Evolutionary conservation across 2,329 filamentous ascomycete species (phyloP).

Genomic region (Aureobasidium zeae): DNA sequence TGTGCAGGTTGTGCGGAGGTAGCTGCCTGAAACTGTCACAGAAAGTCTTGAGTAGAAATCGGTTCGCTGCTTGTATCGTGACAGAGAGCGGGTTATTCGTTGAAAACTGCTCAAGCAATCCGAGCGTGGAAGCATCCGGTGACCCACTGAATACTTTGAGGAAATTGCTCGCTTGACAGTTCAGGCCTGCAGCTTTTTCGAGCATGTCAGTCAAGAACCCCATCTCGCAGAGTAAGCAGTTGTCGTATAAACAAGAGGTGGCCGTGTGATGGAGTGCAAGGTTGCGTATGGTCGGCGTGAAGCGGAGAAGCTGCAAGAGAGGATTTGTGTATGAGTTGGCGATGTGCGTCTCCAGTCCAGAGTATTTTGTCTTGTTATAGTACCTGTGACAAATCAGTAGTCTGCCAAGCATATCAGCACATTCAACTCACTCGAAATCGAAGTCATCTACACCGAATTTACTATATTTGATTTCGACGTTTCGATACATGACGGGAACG

Average conservation of each 20-base stretch:
- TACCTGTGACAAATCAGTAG: conserved; percentile 48
- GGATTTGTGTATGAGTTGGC: conserved; percentile 94
- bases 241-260: conserved; percentile 69
- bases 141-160: conserved; percentile 80
- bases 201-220: conserved; percentile 97
- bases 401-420: neutral
- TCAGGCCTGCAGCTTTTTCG: conserved; percentile 85
- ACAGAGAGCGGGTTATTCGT: conserved; percentile 63
- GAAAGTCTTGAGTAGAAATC: conserved; percentile 69
- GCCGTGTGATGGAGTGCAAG: conserved; percentile 81
- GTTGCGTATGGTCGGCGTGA: conserved; percentile 81
- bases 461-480: conserved; percentile 97
- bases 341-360: conserved; percentile 91
- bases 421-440: conserved; percentile 66
- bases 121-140: conserved; percentile 65
- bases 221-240: conserved; percentile 84
- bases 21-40: conserved; percentile 65
- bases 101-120: conserved; percentile 75
- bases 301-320: conserved; percentile 81
- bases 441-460: conserved; percentile 99
- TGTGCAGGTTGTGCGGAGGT: conserved; percentile 49
- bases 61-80: conserved; percentile 77
- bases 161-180: conserved; percentile 93
- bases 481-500: conserved; percentile 79
- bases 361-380: conserved; percentile 88